These are phyloP conservation scores for Lophiostoma macrostomum DNA, from an alignment of 495 filamentous ascomycete genomes.

Conservation along the genomic window DNA sequence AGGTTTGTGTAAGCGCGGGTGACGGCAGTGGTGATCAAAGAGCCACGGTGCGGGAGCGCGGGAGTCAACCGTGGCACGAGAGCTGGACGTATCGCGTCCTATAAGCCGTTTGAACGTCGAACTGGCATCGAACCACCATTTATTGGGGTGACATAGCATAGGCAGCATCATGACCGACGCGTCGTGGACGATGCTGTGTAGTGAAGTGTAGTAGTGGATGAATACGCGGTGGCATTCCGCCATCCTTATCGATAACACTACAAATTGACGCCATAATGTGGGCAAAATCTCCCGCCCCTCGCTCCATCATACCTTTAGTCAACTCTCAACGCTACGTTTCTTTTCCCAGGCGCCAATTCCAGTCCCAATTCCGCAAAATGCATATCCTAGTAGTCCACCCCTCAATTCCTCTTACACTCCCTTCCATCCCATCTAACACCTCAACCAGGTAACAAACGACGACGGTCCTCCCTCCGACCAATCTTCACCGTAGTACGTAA, in stretches of 20 bases:
- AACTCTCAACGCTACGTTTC: not conserved
- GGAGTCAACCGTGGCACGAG: no score
- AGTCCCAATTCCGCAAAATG: constrained; percentile 18
- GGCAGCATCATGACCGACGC: no score
- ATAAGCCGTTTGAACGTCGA: no score
- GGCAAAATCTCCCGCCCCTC: not conserved
- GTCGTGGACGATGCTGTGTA: no score
- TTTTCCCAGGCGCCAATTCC: not conserved
- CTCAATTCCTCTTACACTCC: not conserved
- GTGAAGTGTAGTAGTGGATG: no score
- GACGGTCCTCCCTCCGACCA: constrained; percentile 90
- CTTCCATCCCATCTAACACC: not conserved
- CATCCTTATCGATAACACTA: constrained; percentile 3
- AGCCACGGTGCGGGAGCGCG: no score
- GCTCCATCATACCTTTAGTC: not conserved
- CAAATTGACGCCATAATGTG: not conserved
- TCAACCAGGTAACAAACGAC: constrained; percentile 73
- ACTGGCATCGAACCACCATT: no score
- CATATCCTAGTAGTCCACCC: constrained; percentile 27
- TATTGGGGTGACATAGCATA: no score
- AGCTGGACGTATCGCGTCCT: no score
- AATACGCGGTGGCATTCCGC: no score
- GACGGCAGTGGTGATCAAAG: no score
- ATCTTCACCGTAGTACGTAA: constrained; percentile 94
- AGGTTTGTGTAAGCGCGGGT: not conserved